Percentiles rank a stretch among this genome's conserved stretches.
Evolutionary conservation across 2,329 filamentous ascomycete genomes (phyloP).

Genomic region (Cercospora zeae-maydis): DNA sequence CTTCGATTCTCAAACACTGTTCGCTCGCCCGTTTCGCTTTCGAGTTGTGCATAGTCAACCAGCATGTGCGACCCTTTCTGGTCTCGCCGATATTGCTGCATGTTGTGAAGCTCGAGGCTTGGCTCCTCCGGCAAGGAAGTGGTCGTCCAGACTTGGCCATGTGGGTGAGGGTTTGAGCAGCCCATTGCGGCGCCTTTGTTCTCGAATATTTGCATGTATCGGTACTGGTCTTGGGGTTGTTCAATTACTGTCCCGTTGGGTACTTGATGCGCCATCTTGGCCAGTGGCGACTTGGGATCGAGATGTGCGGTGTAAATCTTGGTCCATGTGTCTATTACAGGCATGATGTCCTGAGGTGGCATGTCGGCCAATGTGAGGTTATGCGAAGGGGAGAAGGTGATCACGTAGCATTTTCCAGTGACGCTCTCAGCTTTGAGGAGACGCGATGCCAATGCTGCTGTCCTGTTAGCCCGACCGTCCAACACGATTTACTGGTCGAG

Average conservation of each 20-base stretch:
- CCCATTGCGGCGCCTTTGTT: slow-evolving; percentile 98
- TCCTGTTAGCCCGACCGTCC: background rate
- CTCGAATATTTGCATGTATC: slow-evolving; percentile 99
- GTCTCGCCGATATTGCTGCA: slow-evolving; percentile 72
- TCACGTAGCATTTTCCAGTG: slow-evolving; percentile 93
- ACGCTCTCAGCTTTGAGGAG: slow-evolving; percentile 81
- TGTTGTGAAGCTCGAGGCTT: slow-evolving; percentile 69
- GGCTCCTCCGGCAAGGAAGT: slow-evolving; percentile 89
- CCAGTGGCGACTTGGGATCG: slow-evolving; percentile 65
- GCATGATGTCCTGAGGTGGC: slow-evolving; percentile 68
- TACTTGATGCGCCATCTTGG: slow-evolving; percentile 44
- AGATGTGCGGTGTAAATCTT: slow-evolving; percentile 81
- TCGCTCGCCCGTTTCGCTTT: slow-evolving; percentile 76
- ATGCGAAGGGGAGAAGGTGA: slow-evolving; percentile 89
- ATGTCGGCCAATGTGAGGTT: slow-evolving; percentile 92
- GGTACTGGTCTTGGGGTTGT: slow-evolving; percentile 69
- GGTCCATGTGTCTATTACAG: slow-evolving; percentile 86
- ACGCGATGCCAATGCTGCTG: slow-evolving; percentile 64
- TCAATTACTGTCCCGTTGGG: slow-evolving; percentile 43
- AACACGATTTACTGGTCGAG: background rate
- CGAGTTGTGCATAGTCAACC: slow-evolving; percentile 80
- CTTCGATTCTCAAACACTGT: slow-evolving; percentile 81
- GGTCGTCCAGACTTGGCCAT: slow-evolving; percentile 95
- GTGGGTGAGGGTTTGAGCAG: slow-evolving; percentile 96
- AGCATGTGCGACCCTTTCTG: slow-evolving; percentile 73